A percentile compares a stretch with the other conserved stretches of the same genome.
These are phyloP conservation scores for Helminthosporium solani DNA, from an alignment of 2,329 filamentous ascomycete genomes.

Conservation along the genomic window DNA sequence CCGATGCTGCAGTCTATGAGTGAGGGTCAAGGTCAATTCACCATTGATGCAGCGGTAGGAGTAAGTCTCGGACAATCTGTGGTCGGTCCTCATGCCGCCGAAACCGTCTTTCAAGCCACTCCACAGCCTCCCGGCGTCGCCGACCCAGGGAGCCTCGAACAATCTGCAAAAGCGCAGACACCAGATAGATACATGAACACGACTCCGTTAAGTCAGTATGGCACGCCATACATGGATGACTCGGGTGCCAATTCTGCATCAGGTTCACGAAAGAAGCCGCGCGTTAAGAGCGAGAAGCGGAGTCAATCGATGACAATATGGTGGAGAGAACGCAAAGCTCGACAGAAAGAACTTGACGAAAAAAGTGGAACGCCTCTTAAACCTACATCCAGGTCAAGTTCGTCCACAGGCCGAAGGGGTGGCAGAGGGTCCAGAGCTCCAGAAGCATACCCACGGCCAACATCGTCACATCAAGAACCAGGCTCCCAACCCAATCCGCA, in stretches of 20 bases:
- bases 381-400: conserved; percentile 24
- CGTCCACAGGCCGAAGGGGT: conserved; percentile 24
- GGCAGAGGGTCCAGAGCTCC: conserved; percentile 19
- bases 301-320: conserved; percentile 49
- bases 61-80: conserved; percentile 16
- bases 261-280: conserved; percentile 36
- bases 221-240: conserved; percentile 29
- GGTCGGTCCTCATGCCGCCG: conserved; percentile 29
- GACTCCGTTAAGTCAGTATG: conserved; percentile 36
- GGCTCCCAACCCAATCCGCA: conserved; percentile 16
- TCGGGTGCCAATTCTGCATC: conserved; percentile 20
- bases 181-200: conserved; percentile 40
- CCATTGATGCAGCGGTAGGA: conserved; percentile 31
- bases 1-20: conserved; percentile 38
- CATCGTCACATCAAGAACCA: conserved; percentile 18
- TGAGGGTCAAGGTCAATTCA: conserved; percentile 41
- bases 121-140: conserved; percentile 29
- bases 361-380: conserved; percentile 25
- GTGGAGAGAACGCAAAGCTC: conserved; percentile 48
- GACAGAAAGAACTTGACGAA: conserved; percentile 36
- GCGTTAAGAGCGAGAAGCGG: conserved; percentile 48
- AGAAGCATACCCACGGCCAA: conserved; percentile 12
- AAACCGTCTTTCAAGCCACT: conserved; percentile 39
- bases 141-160: conserved; percentile 18
- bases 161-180: conserved; percentile 25